These are phyloP conservation scores for Linnemannia exigua DNA, from an alignment of 192 early-diverging fungal genomes.

Conservation along the genomic window DNA sequence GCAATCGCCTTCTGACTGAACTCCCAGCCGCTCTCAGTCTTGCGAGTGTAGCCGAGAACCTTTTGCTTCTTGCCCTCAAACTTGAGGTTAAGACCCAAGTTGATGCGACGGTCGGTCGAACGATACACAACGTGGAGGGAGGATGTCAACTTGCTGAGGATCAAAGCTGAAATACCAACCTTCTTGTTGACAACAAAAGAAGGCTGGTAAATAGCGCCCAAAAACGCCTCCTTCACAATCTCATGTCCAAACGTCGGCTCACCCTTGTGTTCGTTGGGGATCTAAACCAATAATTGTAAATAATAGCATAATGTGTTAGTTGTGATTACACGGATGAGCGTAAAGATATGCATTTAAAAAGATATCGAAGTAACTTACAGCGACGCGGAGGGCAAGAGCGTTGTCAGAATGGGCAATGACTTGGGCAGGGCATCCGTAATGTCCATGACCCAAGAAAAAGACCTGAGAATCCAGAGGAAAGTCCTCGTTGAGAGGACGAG, in stretches of 20 bases:
- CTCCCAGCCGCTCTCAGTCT: constrained; percentile 86
- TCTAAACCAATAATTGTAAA: constrained; percentile 7
- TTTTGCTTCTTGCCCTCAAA: constrained; percentile 91
- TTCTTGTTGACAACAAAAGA: constrained; percentile 77
- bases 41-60: constrained; percentile 90
- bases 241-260: constrained; percentile 66
- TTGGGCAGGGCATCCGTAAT: constrained; percentile 81
- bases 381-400: constrained; percentile 59
- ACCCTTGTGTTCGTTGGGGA: constrained; percentile 22
- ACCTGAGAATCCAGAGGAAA: constrained; percentile 79
- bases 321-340: too few species aligned
- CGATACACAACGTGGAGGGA: constrained; percentile 78
- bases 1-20: constrained; percentile 84
- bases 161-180: constrained; percentile 72
- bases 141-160: constrained; percentile 90
- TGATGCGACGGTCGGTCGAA: constrained; percentile 68
- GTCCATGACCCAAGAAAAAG: constrained; percentile 83
- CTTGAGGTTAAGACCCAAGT: constrained; percentile 92
- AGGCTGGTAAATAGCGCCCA: constrained; percentile 53
- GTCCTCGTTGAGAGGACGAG: constrained; percentile 76
- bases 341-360: neutral
- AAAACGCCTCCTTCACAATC: constrained; percentile 54
- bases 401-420: constrained; percentile 72
- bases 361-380: constrained; percentile 34
- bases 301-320: neutral